phyloP scores from a whole-genome alignment of 352 stramenopile species.

The Pythium aquatile region DNA sequence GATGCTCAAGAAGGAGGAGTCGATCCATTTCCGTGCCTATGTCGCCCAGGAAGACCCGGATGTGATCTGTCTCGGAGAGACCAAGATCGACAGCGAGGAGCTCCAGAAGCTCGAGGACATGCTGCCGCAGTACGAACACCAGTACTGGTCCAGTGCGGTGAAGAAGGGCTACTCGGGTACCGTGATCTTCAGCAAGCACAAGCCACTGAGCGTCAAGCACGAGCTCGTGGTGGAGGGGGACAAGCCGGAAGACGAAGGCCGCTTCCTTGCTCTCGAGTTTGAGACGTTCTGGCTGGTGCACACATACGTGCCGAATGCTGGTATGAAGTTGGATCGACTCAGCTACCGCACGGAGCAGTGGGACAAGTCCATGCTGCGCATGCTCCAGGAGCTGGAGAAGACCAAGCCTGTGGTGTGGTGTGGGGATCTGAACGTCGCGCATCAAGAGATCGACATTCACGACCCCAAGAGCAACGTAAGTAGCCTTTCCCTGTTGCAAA shows the following conservation, averaged over 20 bases:
- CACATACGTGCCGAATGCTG: conserved; percentile 71
- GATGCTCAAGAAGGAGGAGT: conserved; percentile 68
- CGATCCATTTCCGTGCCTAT: conserved; percentile 67
- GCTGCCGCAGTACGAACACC: conserved; percentile 68
- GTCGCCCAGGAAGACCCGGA: conserved; percentile 78
- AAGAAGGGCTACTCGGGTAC: conserved; percentile 84
- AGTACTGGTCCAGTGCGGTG: conserved; percentile 73
- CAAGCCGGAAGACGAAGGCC: conserved; percentile 65
- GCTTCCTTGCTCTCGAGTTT: conserved; percentile 79
- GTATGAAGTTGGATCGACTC: conserved; percentile 68
- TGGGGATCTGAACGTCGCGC: conserved; percentile 82
- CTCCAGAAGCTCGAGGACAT: conserved; percentile 73
- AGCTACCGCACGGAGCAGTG: conserved; percentile 72
- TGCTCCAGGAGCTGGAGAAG: conserved; percentile 71
- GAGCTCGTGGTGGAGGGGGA: conserved; percentile 56
- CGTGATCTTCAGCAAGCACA: conserved; percentile 67
- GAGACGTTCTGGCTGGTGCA: conserved; percentile 81
- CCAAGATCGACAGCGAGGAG: conserved; percentile 75
- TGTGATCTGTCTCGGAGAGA: conserved; percentile 84
- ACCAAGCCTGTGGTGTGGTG: conserved; percentile 84
- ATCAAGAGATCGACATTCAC: conserved; percentile 89
- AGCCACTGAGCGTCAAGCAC: conserved; percentile 69
- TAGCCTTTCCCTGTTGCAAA: not conserved
- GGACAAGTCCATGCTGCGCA: conserved; percentile 69
- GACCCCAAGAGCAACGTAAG: conserved; percentile 79